Evolutionary conservation across 2,329 filamentous ascomycete genomes (phyloP).

Genomic region (Diaporthe velutina): DNA sequence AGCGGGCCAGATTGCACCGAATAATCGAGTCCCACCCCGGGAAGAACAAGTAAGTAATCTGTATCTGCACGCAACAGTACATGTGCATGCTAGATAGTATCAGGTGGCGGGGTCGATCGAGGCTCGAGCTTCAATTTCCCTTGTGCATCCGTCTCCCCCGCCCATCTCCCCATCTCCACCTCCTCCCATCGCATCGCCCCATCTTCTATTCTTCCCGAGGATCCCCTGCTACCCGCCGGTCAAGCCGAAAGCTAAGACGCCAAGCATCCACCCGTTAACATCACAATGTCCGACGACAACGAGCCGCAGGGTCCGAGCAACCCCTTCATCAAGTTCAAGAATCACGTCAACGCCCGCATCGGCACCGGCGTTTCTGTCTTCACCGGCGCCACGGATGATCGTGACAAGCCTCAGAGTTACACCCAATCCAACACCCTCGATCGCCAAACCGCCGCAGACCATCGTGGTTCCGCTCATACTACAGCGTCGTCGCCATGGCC

Average conservation of each 20-base stretch:
- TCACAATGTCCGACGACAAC: slow-evolving; percentile 43
- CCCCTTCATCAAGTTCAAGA: slow-evolving; percentile 56
- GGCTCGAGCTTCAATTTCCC: slow-evolving; percentile 26
- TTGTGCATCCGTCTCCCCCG: slow-evolving; percentile 1
- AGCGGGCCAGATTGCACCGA: neutral
- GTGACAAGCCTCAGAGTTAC: neutral
- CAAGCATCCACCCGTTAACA: slow-evolving; percentile 1
- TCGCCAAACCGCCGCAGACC: slow-evolving; percentile 20
- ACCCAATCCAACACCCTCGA: slow-evolving; percentile 14
- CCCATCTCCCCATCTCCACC: slow-evolving; percentile 18
- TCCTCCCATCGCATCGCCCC: slow-evolving; percentile 12
- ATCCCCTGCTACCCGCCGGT: slow-evolving; percentile 11
- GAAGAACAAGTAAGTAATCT: neutral
- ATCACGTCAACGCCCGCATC: slow-evolving; percentile 55
- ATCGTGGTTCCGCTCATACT: neutral
- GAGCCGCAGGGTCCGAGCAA: slow-evolving; percentile 46
- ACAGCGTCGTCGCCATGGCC: neutral
- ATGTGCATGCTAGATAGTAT: slow-evolving; percentile 2
- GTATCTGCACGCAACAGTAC: neutral
- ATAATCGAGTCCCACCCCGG: neutral
- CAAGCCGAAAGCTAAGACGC: slow-evolving; percentile 13
- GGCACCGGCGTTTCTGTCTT: slow-evolving; percentile 48
- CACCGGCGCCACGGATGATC: slow-evolving; percentile 41
- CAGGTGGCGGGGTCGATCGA: slow-evolving; percentile 25
- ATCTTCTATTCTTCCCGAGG: slow-evolving; percentile 2